Conservation (phyloP, 768 basidiomycete species). For the Lenzites betulinus region DNA sequence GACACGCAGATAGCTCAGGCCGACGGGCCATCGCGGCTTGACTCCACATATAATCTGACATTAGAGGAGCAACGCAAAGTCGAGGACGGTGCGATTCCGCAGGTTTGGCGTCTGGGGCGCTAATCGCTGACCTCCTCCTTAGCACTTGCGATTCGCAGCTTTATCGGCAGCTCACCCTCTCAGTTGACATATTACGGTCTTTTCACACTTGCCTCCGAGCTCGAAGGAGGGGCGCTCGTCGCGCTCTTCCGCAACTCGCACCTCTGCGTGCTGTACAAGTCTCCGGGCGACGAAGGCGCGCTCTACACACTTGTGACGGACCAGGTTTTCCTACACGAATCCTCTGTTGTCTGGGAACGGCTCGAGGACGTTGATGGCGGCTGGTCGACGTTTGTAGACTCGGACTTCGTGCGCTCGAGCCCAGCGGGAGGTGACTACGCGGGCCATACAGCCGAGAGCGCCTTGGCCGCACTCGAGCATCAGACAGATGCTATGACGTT, state of each 20-base stretch:
- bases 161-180: constrained; percentile 70
- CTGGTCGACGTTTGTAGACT: constrained; percentile 77
- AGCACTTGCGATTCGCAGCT: constrained; percentile 71
- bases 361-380: constrained; percentile 86
- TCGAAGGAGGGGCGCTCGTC: constrained; percentile 60
- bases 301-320: constrained; percentile 89
- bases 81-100: constrained; percentile 58
- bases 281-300: constrained; percentile 39
- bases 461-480: constrained; percentile 51
- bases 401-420: constrained; percentile 58
- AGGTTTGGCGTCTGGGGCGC: background rate
- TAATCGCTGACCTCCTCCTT: background rate
- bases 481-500: constrained; percentile 41
- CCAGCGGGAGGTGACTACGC: constrained; percentile 84
- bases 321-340: constrained; percentile 74
- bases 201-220: constrained; percentile 64
- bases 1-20: constrained; percentile 8
- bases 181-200: constrained; percentile 90
- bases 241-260: constrained; percentile 92
- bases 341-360: constrained; percentile 87
- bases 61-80: constrained; percentile 63
- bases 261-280: constrained; percentile 82
- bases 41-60: constrained; percentile 33
- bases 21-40: constrained; percentile 29
- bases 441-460: constrained; percentile 66